phyloP scores from a whole-genome alignment of 768 basidiomycete genomes.

The Tylopilus sp. region DNA sequence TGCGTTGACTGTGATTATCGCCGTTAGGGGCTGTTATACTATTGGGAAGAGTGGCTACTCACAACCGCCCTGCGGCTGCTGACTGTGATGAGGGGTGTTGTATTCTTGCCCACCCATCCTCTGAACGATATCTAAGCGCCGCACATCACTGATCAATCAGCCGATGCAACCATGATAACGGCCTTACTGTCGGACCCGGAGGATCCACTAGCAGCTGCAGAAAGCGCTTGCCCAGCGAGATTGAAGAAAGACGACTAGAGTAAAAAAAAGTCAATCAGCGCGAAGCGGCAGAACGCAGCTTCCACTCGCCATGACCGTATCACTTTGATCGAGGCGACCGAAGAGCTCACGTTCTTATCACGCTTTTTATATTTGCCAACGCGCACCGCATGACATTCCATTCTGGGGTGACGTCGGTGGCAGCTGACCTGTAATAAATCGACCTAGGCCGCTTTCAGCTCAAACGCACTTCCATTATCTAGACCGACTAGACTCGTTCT shows the following conservation, averaged over 20 bases:
- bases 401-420: slow-evolving; percentile 20
- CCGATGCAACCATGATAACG: neutral
- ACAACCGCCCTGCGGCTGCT: slow-evolving; percentile 24
- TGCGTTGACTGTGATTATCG: slow-evolving; percentile 49
- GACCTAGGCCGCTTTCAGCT: slow-evolving; percentile 1
- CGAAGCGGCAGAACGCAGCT: neutral
- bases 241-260: slow-evolving; percentile 70
- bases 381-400: slow-evolving; percentile 19
- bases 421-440: slow-evolving; percentile 14
- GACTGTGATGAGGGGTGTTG: slow-evolving; percentile 51
- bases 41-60: slow-evolving; percentile 9
- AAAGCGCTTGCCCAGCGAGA: slow-evolving; percentile 64
- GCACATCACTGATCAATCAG: slow-evolving; percentile 11
- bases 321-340: slow-evolving; percentile 5
- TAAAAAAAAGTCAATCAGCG: slow-evolving; percentile 22
- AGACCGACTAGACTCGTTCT: neutral
- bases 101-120: slow-evolving; percentile 66
- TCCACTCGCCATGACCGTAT: slow-evolving; percentile 25
- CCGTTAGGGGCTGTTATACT: slow-evolving; percentile 8
- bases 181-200: slow-evolving; percentile 8
- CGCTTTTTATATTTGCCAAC: slow-evolving; percentile 10
- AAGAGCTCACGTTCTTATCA: slow-evolving; percentile 7
- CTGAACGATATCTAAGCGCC: slow-evolving; percentile 37
- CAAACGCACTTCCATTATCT: neutral
- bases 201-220: slow-evolving; percentile 39